Conservation (phyloP, 148 eudicot species). For the Gaultheria prostrata region DNA sequence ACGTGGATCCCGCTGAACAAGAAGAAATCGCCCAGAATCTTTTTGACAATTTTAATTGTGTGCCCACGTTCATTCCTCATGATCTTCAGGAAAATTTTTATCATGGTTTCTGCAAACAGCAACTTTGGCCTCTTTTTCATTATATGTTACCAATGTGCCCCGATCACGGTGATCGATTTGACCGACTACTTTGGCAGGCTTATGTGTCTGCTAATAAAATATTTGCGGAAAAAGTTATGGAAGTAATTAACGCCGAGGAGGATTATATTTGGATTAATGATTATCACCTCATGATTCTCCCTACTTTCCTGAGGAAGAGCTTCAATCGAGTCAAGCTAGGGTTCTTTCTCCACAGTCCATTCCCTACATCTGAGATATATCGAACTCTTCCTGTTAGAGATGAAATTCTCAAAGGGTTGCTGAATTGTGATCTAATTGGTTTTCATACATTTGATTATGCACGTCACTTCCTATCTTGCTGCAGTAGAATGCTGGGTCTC, state of each 20-base stretch:
- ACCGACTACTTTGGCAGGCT: slow-evolving; percentile 70
- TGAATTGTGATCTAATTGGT: slow-evolving; percentile 68
- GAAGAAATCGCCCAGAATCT: slow-evolving; percentile 62
- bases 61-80: slow-evolving; percentile 62
- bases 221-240: slow-evolving; percentile 76
- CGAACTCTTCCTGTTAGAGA: slow-evolving; percentile 74
- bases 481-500: slow-evolving; percentile 76
- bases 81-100: slow-evolving; percentile 51
- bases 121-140: slow-evolving; percentile 80
- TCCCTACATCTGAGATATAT: slow-evolving; percentile 76
- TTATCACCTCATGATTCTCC: slow-evolving; percentile 69
- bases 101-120: slow-evolving; percentile 75
- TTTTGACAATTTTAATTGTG: slow-evolving; percentile 56
- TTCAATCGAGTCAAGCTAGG: slow-evolving; percentile 66
- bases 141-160: slow-evolving; percentile 79
- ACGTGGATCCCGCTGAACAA: slow-evolving; percentile 54
- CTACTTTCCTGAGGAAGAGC: slow-evolving; percentile 69
- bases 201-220: slow-evolving; percentile 71
- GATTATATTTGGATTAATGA: slow-evolving; percentile 77
- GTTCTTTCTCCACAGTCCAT: slow-evolving; percentile 74
- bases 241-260: slow-evolving; percentile 66
- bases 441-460: slow-evolving; percentile 83
- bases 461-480: slow-evolving; percentile 68
- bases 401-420: slow-evolving; percentile 62
- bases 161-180: slow-evolving; percentile 73